A percentile compares a stretch with the other conserved stretches of the same genome.
These are phyloP conservation scores for Camelina laxa DNA, from an alignment of 345 rosid genomes.

Conservation along the genomic window DNA sequence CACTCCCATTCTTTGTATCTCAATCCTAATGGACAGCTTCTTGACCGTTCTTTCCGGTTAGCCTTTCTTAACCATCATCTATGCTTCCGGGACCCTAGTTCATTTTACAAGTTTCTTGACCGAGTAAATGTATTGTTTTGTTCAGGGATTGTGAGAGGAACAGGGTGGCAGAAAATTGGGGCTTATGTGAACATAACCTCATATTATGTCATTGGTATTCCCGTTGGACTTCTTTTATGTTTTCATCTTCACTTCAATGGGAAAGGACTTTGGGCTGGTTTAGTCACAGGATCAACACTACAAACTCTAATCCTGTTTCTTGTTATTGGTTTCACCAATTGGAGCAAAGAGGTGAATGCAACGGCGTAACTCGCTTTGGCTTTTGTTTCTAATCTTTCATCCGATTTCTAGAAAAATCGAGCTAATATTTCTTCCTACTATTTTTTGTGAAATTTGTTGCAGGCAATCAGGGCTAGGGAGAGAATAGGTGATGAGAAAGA, in stretches of 20 bases:
- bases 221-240: conserved; percentile 50
- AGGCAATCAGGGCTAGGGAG: conserved; percentile 52
- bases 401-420: background rate
- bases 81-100: background rate
- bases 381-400: background rate
- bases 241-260: conserved; percentile 52
- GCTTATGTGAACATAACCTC: conserved; percentile 67
- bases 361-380: background rate
- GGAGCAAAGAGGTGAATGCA: conserved; percentile 60
- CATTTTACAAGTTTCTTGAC: background rate
- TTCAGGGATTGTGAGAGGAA: conserved; percentile 70
- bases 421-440: background rate
- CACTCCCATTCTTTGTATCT: conserved; percentile 47
- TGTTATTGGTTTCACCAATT: conserved; percentile 54
- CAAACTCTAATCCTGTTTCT: conserved; percentile 52
- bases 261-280: conserved; percentile 67
- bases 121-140: background rate
- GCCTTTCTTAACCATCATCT: conserved; percentile 7
- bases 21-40: conserved; percentile 46
- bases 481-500: conserved; percentile 46
- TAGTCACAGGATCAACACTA: conserved; percentile 52
- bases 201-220: conserved; percentile 62
- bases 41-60: conserved; percentile 39
- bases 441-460: conserved; percentile 27
- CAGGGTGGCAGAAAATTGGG: conserved; percentile 71